Base-by-base conservation (phyloP, 2,329 filamentous ascomycete genomes). In the Anthostomella pinea region DNA sequence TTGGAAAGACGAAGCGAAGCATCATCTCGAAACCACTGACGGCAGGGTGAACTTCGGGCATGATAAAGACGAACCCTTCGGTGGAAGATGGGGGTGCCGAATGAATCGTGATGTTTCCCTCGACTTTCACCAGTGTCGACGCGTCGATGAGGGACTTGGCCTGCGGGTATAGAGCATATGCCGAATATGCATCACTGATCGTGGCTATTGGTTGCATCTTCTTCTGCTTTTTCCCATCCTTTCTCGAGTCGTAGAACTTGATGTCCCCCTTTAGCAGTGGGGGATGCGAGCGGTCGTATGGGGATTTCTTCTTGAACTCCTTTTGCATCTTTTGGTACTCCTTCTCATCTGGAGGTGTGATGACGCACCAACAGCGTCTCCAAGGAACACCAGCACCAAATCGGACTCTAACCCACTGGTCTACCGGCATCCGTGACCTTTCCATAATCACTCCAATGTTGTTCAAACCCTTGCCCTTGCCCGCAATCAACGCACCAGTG, bases 351-450 rank as follows among this genome's bases (percentile, higher is more conserved):
- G 93, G 91, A 3, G 91, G 93, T 6, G 81, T 79, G 39, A 97
- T 86, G 35, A 97, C 90, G 62, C 90, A 96, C 90, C 91, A 98
- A 64, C 90, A 98, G 24, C 91, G 83, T 57, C 86, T 81, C 93
- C 93, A 98, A 0, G 91, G 90, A 8, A 93, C 95, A 30, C 93
- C 93, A 20, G 93, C 90, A 25, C 93, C 93, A 54, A 98, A 98
- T 41, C 93, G 78, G 33, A 98, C 93, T 45, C 93, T 78, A 13
- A 90, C 89, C 93, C 93, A 98, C 57, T 95, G 89, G 59, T 95
- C 89, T 25, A 86, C 79, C 52, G 81, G 83, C 51, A 87, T 77
- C 38, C 75, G 81, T 14, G 85, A 77, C 30, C 87, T 80, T 51
- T 94, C 87, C 76, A 97, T 85, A 48, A 98, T 91, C 17, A 81